phyloP scores from a whole-genome alignment of 768 basidiomycete genomes.

The Mycena filopes region DNA sequence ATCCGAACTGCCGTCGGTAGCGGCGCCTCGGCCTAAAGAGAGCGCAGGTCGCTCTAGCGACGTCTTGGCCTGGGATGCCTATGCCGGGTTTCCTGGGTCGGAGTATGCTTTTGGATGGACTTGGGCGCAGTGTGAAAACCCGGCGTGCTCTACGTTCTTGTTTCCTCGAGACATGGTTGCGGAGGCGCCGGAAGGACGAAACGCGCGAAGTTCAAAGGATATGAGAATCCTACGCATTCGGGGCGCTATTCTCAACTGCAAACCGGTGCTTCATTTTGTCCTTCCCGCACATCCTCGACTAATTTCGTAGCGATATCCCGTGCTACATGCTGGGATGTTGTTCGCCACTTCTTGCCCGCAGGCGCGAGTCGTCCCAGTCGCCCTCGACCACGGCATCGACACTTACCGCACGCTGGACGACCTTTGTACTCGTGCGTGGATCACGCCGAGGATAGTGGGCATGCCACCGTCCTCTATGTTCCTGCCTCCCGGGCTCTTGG shows the following conservation, averaged over 20 bases:
- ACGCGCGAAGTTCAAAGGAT: no score
- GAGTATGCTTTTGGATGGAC: not conserved
- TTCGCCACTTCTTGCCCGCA: not conserved
- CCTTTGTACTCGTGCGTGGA: not conserved
- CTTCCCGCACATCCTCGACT: not conserved
- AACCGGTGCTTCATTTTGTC: no score
- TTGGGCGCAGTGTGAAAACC: not conserved
- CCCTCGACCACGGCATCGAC: not conserved
- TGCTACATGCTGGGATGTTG: not conserved
- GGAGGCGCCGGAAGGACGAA: no score
- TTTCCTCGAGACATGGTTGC: no score
- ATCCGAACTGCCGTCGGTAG: no score
- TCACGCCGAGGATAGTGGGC: not conserved
- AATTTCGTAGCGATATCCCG: not conserved
- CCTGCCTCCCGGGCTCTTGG: not conserved
- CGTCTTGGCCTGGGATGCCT: not conserved
- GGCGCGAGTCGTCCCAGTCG: not conserved
- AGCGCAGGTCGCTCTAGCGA: no score
- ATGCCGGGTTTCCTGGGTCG: not conserved
- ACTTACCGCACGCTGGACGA: not conserved
- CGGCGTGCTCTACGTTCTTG: no score
- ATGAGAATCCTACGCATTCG: no score
- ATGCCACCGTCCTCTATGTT: not conserved
- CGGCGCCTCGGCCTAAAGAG: no score
- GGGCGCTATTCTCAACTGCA: no score